Evolutionary conservation across 306 rosid genomes (phyloP).

Genomic region (Citrullus mucosospermus): DNA sequence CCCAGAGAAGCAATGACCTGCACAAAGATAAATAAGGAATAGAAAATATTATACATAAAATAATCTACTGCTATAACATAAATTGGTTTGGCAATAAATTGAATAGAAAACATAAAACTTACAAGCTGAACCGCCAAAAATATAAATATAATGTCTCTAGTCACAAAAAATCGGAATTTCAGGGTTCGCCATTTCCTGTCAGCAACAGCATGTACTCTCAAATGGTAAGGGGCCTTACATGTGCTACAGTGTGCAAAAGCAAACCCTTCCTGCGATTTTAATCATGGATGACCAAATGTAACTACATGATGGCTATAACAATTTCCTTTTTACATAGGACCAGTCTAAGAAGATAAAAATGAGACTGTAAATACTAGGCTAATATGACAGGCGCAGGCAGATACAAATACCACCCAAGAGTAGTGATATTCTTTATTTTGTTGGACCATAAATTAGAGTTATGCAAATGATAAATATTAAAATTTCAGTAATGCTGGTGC

Average conservation of each 20-base stretch:
- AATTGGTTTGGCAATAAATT: not conserved
- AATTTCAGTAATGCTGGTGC: not conserved
- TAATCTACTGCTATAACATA: not conserved
- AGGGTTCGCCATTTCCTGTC: constrained; percentile 97
- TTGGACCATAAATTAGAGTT: not conserved
- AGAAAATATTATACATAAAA: not conserved
- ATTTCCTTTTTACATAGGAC: not conserved
- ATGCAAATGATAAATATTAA: not conserved
- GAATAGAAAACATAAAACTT: constrained; percentile 32
- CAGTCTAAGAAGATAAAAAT: not conserved
- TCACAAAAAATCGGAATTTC: constrained; percentile 90
- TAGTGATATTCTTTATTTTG: not conserved
- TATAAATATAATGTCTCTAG: constrained; percentile 87
- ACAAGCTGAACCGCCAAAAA: constrained; percentile 84
- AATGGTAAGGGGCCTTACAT: constrained; percentile 91
- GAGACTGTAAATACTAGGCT: not conserved
- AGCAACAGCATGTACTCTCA: constrained; percentile 87
- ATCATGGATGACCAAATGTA: constrained; percentile 14
- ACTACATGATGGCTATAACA: not conserved
- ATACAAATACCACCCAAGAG: not conserved
- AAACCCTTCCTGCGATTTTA: constrained; percentile 83
- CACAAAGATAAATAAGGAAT: constrained; percentile 9
- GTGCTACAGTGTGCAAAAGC: constrained; percentile 99
- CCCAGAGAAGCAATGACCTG: constrained; percentile 82
- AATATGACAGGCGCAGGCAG: not conserved